These are phyloP conservation scores for Pichia nakasei DNA, from an alignment of 805 yeast species.

Conservation along the genomic window DNA sequence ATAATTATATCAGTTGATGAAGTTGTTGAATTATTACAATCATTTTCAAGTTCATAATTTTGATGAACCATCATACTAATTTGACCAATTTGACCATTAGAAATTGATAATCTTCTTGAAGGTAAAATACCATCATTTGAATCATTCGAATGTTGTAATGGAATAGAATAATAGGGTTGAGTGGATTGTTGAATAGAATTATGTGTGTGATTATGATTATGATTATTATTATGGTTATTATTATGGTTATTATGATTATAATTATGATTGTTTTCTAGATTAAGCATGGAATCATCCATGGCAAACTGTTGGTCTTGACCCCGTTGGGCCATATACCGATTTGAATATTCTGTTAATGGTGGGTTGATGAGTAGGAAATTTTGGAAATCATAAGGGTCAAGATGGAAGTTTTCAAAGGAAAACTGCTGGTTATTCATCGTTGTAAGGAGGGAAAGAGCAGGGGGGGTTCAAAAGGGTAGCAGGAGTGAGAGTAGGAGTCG, in stretches of 20 bases:
- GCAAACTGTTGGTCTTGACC: neutral
- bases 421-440: neutral
- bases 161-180: neutral
- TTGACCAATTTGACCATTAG: conserved; percentile 81
- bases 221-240: neutral
- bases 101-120: conserved; percentile 66
- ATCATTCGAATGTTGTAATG: neutral
- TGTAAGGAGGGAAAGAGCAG: no score
- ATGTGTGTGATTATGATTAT: neutral
- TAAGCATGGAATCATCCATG: neutral
- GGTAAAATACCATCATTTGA: conserved; percentile 11
- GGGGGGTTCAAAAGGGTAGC: no score
- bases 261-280: neutral
- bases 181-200: no score
- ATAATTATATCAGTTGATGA: conserved; percentile 9
- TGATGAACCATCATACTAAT: conserved; percentile 30
- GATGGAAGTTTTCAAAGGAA: conserved; percentile 22
- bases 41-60: conserved; percentile 4
- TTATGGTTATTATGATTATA: neutral
- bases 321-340: conserved; percentile 6
- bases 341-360: conserved; percentile 26
- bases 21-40: conserved; percentile 6
- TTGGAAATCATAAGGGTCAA: conserved; percentile 29
- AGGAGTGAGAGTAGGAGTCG: no score
- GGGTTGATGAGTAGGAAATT: conserved; percentile 29